Evolutionary conservation across 768 basidiomycete genomes (phyloP).

Genomic region (Suillus paluster): DNA sequence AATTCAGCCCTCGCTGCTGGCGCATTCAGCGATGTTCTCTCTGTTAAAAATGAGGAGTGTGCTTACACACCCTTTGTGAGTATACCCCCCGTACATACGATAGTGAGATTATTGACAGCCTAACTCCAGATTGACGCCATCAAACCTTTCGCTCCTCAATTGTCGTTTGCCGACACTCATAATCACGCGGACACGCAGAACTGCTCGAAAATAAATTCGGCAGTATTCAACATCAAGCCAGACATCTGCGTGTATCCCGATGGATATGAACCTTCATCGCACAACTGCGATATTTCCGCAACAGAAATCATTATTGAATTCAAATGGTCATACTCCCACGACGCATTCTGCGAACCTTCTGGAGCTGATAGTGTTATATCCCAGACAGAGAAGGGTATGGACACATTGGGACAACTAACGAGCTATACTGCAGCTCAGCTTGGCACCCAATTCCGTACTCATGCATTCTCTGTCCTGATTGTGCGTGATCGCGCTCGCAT

Average conservation of each 20-base stretch:
- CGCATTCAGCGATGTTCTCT: neutral
- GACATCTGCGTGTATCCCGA: conserved; percentile 10
- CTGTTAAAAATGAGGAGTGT: neutral
- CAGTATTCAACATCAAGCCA: conserved; percentile 11
- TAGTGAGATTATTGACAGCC: neutral
- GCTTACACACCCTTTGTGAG: conserved; percentile 8
- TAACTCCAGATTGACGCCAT: conserved; percentile 5
- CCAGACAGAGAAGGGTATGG: conserved; percentile 1
- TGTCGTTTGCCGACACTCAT: conserved; percentile 2
- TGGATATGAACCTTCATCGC: neutral
- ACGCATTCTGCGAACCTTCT: conserved; percentile 5
- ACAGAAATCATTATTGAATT: conserved; percentile 13
- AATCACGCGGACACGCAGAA: neutral
- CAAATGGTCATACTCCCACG: conserved; percentile 3
- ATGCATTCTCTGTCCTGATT: conserved; percentile 21
- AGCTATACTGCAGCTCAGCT: conserved; percentile 22
- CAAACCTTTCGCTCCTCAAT: conserved; percentile 5
- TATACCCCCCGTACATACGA: neutral
- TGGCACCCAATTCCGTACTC: conserved; percentile 19
- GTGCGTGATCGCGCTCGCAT: conserved; percentile 11
- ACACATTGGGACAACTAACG: conserved; percentile 22
- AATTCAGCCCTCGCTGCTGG: neutral
- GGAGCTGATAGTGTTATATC: neutral
- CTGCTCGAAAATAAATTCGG: neutral
- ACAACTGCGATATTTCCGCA: neutral